Evolutionary conservation across 805 yeast species (phyloP).

Genomic region (Kodamaea kakaduensis): DNA sequence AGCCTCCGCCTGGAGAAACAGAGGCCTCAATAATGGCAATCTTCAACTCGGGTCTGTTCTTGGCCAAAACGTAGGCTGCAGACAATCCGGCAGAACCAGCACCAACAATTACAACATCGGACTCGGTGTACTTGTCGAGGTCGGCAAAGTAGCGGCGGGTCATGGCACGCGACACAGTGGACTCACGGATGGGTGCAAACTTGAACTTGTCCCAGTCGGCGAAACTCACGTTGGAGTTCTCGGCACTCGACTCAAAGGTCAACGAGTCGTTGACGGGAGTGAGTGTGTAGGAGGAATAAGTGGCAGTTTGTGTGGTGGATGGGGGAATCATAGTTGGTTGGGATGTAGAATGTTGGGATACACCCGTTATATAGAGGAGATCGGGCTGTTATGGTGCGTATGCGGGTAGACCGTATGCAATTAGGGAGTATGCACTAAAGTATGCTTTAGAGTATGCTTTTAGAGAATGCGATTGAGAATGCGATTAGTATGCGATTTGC

Average conservation of each 20-base stretch:
- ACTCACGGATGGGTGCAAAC: conserved; percentile 72
- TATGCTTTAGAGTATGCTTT: conserved; percentile 1
- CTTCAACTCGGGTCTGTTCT: conserved; percentile 70
- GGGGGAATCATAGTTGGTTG: conserved; percentile 29
- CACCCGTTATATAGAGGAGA: no score
- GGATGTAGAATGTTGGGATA: no score
- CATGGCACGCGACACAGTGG: conserved; percentile 79
- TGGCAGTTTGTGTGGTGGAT: conserved; percentile 23
- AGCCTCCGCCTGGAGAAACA: conserved; percentile 80
- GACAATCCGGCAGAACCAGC: conserved; percentile 76
- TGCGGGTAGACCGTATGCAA: no score
- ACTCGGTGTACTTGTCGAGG: conserved; percentile 68
- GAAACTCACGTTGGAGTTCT: conserved; percentile 24
- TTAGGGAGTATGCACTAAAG: background rate
- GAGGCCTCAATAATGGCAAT: conserved; percentile 70
- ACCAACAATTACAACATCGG: conserved; percentile 72
- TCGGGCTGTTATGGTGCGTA: no score
- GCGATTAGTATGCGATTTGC: no score
- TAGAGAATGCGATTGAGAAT: no score
- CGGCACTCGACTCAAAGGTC: conserved; percentile 17
- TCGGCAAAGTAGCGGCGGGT: conserved; percentile 69
- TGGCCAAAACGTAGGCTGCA: conserved; percentile 71
- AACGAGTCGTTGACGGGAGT: conserved; percentile 7
- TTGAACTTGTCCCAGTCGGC: conserved; percentile 67
- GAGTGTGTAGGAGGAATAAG: conserved; percentile 15